phyloP scores from a whole-genome alignment of 202 grass and related monocot species.

The Saccharum hybrid region DNA sequence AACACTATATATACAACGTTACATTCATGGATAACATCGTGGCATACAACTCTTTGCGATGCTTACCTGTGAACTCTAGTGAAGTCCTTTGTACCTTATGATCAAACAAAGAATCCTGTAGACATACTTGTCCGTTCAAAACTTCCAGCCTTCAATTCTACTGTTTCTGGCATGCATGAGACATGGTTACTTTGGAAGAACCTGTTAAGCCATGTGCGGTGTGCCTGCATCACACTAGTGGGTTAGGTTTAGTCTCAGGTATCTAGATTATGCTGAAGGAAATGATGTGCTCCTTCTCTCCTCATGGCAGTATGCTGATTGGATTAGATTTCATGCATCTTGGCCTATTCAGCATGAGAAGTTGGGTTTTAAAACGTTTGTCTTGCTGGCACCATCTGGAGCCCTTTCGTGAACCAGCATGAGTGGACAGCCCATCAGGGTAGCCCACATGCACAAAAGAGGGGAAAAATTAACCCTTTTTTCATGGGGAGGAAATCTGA shows the following conservation, averaged over 20 bases:
- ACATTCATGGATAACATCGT: neutral
- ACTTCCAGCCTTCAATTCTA: slow-evolving; percentile 6
- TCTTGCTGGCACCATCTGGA: slow-evolving; percentile 9
- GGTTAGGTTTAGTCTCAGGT: slow-evolving; percentile 6
- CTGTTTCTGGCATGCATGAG: slow-evolving; percentile 32
- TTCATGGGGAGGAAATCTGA: neutral
- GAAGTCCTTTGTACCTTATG: neutral
- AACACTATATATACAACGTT: neutral
- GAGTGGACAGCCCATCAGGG: slow-evolving; percentile 18
- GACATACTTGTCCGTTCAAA: neutral
- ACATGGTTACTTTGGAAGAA: slow-evolving; percentile 36
- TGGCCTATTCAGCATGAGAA: slow-evolving; percentile 35
- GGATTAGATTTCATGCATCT: slow-evolving; percentile 27
- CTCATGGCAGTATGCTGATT: slow-evolving; percentile 20
- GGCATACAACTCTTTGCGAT: neutral
- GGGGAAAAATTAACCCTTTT: too few species aligned
- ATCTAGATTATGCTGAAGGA: slow-evolving; percentile 23
- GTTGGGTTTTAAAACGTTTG: slow-evolving; percentile 14
- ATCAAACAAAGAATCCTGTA: slow-evolving; percentile 29
- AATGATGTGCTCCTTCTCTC: slow-evolving; percentile 28
- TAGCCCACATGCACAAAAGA: neutral
- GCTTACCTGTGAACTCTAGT: slow-evolving; percentile 29
- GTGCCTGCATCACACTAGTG: slow-evolving; percentile 30
- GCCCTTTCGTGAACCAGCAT: slow-evolving; percentile 17
- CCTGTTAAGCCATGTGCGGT: slow-evolving; percentile 35